Evolutionary conservation across 2,329 filamentous ascomycete genomes (phyloP).

Genomic region (Aspergillus jensenii): DNA sequence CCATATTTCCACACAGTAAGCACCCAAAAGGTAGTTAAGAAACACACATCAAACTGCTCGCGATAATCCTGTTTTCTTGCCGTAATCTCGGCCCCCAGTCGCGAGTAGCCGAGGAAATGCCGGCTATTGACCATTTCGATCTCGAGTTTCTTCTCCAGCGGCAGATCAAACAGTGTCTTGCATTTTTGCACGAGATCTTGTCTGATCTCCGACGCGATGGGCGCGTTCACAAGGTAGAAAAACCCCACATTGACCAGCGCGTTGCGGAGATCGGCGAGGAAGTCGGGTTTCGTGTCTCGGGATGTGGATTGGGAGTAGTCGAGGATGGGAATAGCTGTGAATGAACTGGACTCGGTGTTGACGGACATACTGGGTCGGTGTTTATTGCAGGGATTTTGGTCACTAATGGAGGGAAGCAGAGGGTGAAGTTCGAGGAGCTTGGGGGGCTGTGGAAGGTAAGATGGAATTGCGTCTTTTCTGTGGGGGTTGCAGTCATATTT

Average conservation of each 20-base stretch:
- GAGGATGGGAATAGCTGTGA: slow-evolving; percentile 33
- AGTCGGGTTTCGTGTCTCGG: slow-evolving; percentile 23
- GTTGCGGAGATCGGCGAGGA: slow-evolving; percentile 30
- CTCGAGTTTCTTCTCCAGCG: slow-evolving; percentile 48
- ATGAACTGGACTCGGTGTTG: slow-evolving; percentile 24
- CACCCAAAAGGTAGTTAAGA: not conserved
- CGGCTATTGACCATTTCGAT: slow-evolving; percentile 47
- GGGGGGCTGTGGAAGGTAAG: not conserved
- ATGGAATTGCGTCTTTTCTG: not conserved
- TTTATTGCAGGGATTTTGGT: not conserved
- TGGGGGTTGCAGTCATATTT: not conserved
- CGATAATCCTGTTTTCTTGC: slow-evolving; percentile 33
- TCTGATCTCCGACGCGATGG: slow-evolving; percentile 22
- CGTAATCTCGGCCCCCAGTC: slow-evolving; percentile 35
- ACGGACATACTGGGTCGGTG: not conserved
- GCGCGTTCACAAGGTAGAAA: slow-evolving; percentile 34
- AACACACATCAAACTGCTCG: slow-evolving; percentile 37
- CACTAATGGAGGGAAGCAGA: not conserved
- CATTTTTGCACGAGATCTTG: slow-evolving; percentile 38
- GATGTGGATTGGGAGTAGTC: slow-evolving; percentile 27
- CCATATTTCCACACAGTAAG: too few species aligned
- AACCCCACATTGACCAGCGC: slow-evolving; percentile 38
- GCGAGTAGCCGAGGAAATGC: slow-evolving; percentile 39
- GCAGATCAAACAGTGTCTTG: slow-evolving; percentile 45
- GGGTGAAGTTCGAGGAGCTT: not conserved